Conservation (phyloP, 495 filamentous ascomycete genomes). For the Bombardia bombarda region DNA sequence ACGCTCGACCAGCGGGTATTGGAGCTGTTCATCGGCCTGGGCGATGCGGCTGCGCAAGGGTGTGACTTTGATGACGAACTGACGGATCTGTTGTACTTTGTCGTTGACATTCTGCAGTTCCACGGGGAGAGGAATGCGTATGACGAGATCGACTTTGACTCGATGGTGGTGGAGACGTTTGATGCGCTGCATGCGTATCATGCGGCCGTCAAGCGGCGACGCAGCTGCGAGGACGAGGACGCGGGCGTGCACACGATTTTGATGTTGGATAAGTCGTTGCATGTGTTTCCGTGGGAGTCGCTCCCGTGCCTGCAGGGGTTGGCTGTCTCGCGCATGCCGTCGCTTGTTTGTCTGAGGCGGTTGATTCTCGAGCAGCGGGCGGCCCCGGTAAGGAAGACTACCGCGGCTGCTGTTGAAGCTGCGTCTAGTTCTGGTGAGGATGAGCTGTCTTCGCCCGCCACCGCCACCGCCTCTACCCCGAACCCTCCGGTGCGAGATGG, state of each 20-base stretch:
- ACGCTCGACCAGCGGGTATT: conserved; percentile 69
- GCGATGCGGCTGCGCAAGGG: conserved; percentile 56
- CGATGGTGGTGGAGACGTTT: conserved; percentile 73
- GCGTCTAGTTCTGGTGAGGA: conserved; percentile 1
- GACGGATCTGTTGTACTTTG: conserved; percentile 87
- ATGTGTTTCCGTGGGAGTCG: conserved; percentile 93
- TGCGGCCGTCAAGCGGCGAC: conserved; percentile 38
- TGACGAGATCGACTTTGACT: conserved; percentile 94
- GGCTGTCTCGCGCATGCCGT: conserved; percentile 77
- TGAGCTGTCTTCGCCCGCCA: conserved; percentile 1
- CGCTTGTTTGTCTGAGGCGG: conserved; percentile 65
- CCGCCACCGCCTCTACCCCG: not conserved
- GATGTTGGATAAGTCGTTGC: conserved; percentile 84
- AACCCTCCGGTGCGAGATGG: conserved; percentile 21
- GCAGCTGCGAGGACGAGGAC: conserved; percentile 22
- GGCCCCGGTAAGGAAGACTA: not conserved
- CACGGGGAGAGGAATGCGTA: conserved; percentile 94
- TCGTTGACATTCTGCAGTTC: conserved; percentile 94
- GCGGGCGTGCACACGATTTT: conserved; percentile 69
- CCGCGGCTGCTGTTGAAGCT: not conserved
- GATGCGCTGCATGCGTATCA: conserved; percentile 78
- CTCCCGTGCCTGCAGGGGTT: conserved; percentile 75
- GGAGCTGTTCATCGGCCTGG: conserved; percentile 81
- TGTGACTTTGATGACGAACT: conserved; percentile 75
- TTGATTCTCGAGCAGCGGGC: conserved; percentile 28